phyloP scores from a whole-genome alignment of 2,329 filamentous ascomycete species.

The Clarireedia sp. region DNA sequence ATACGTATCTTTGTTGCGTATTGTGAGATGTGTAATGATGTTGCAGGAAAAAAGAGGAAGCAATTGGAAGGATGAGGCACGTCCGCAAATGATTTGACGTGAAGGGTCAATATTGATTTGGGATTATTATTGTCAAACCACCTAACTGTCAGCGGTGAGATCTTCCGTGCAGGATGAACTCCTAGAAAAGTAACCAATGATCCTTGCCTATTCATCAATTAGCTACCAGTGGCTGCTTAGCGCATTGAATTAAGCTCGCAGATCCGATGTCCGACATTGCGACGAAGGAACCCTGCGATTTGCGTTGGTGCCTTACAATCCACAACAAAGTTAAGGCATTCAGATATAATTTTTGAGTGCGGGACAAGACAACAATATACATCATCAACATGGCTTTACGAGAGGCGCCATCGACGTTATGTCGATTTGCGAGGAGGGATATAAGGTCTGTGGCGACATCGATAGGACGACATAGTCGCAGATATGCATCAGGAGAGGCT shows the following conservation, averaged over 20 bases:
- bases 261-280: too few species aligned
- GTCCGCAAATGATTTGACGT: too few species aligned
- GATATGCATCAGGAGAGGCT: constrained; percentile 26
- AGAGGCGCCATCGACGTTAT: constrained; percentile 26
- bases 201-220: too few species aligned
- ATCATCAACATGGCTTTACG: constrained; percentile 26
- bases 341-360: constrained; percentile 5
- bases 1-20: neutral
- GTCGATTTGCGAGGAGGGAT: constrained; percentile 22
- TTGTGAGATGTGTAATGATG: neutral
- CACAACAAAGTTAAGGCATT: neutral
- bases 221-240: too few species aligned
- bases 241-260: too few species aligned
- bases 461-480: constrained; percentile 14
- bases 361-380: neutral
- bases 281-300: too few species aligned
- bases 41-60: neutral
- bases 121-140: too few species aligned
- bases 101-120: too few species aligned
- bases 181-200: too few species aligned
- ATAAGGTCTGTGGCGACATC: constrained; percentile 10
- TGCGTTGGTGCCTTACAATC: too few species aligned
- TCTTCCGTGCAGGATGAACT: too few species aligned
- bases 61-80: neutral
- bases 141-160: too few species aligned